Conservation (phyloP, 305 asterid species). For the Stenogyne calaminthoides region DNA sequence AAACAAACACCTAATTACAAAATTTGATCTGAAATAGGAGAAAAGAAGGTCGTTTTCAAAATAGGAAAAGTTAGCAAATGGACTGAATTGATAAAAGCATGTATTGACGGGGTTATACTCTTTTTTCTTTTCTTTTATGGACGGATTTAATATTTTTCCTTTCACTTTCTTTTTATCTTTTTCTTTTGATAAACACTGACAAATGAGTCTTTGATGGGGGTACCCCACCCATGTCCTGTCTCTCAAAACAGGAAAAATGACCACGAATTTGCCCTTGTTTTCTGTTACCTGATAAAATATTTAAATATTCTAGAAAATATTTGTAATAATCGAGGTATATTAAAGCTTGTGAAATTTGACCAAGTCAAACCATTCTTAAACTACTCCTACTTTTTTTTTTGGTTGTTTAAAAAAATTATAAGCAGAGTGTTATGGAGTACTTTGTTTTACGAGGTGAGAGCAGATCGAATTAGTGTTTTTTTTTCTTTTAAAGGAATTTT, state of each 20-base stretch:
- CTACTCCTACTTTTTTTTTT: background rate
- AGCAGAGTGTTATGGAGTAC: too few species aligned
- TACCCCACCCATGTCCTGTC: constrained; percentile 28
- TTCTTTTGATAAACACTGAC: background rate
- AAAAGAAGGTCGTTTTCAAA: constrained; percentile 23
- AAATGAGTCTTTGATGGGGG: constrained; percentile 27
- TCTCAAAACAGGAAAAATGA: constrained; percentile 37
- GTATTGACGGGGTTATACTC: background rate
- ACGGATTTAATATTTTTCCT: background rate
- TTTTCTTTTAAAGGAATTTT: too few species aligned
- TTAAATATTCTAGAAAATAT: background rate
- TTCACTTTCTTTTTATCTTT: background rate
- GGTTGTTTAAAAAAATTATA: too few species aligned
- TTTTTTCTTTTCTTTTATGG: background rate
- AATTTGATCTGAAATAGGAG: constrained; percentile 19
- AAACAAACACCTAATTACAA: background rate
- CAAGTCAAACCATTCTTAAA: constrained; percentile 31
- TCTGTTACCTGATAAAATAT: constrained; percentile 6
- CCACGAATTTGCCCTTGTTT: constrained; percentile 30
- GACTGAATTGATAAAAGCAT: constrained; percentile 29
- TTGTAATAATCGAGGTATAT: constrained; percentile 39
- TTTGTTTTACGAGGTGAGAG: too few species aligned
- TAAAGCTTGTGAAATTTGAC: constrained; percentile 43
- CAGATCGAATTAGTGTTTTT: too few species aligned
- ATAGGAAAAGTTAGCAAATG: constrained; percentile 29